Percentiles rank a stretch among this genome's conserved stretches.
phyloP scores from a whole-genome alignment of 257 asterid species.

The Linderniella brevidens region DNA sequence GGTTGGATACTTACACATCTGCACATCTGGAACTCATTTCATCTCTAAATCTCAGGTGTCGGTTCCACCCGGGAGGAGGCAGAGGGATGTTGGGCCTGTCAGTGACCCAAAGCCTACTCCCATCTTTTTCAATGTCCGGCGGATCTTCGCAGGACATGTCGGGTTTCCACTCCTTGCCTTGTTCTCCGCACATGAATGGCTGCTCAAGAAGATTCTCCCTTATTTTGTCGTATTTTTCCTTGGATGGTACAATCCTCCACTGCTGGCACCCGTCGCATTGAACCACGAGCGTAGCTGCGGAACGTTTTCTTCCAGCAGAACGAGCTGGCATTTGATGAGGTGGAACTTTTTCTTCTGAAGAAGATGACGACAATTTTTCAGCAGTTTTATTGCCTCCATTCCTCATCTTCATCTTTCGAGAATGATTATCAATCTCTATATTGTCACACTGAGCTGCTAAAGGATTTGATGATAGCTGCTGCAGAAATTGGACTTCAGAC shows the following conservation, averaged over 20 bases:
- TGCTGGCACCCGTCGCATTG: too few species aligned
- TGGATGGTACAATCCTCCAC: constrained; percentile 15
- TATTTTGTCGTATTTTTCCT: constrained; percentile 38
- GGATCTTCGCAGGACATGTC: constrained; percentile 29
- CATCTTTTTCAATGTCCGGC: constrained; percentile 38
- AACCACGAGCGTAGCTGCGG: too few species aligned
- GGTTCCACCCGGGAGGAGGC: constrained; percentile 51
- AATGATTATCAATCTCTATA: too few species aligned
- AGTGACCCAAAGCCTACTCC: constrained; percentile 51
- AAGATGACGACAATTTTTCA: too few species aligned
- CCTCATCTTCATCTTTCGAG: too few species aligned
- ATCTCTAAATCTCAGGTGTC: constrained; percentile 32
- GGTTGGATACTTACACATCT: constrained; percentile 31
- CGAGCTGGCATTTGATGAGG: too few species aligned
- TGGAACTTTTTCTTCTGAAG: too few species aligned
- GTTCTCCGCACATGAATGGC: constrained; percentile 31
- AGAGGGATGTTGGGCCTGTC: constrained; percentile 39
- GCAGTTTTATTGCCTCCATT: too few species aligned
- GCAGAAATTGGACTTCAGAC: too few species aligned
- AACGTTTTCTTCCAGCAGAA: too few species aligned
- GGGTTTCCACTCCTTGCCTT: constrained; percentile 36
- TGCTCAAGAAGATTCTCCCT: constrained; percentile 28
- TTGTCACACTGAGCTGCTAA: too few species aligned
- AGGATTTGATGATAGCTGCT: too few species aligned
- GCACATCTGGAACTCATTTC: constrained; percentile 47